Base-by-base conservation (phyloP, 768 basidiomycete species). In the Leccinum olivaceopallidum region DNA sequence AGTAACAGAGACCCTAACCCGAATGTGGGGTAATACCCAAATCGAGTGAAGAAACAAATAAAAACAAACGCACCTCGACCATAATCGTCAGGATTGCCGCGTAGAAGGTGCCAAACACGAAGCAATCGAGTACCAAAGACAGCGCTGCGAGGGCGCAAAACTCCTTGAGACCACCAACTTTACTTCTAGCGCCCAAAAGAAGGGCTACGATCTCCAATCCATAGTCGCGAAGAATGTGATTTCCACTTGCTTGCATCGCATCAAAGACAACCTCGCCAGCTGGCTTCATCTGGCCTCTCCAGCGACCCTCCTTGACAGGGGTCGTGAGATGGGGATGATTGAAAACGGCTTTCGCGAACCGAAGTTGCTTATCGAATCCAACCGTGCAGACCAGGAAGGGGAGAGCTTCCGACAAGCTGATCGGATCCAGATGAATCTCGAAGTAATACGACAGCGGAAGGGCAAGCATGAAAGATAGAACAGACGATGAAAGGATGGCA, bases 311-410 rank as follows among this genome's bases (percentile, higher is more conserved):
- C 71, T 53, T 72, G 53, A 73, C 73, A 20, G 80, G 76, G 37
- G 69, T 65, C n/a, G 69, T 67, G 28, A 87, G 75, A 53, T 90
- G 84, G 2, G 90, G 92, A 66, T 95, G 91, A 30, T 85, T 83
- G 76, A 98, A 93, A 16, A 98, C 92, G 2, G 94, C 89, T 13
- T 88, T 83, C 3, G 95, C 95, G 26, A 99, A 86, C 7, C 92
- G 85, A 51, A 96, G 87, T 0, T 95, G 96, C 73, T 99, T 98
- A 77, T 99, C 97, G 73, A 98, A 99, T 7, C 96, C 96, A 61
- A 99, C 87, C 2, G 95, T 97, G 74, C 96, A 96, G 37, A 99
- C 95, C 53, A 98, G 80, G 86, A 98, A 98, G 0, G 97, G 97
- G 0, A 99, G 83, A 0, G 97, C 96, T 74, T 99, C 97, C 10